Evolutionary conservation across 768 basidiomycete species (phyloP).

Genomic region (Phylloporus sp.): DNA sequence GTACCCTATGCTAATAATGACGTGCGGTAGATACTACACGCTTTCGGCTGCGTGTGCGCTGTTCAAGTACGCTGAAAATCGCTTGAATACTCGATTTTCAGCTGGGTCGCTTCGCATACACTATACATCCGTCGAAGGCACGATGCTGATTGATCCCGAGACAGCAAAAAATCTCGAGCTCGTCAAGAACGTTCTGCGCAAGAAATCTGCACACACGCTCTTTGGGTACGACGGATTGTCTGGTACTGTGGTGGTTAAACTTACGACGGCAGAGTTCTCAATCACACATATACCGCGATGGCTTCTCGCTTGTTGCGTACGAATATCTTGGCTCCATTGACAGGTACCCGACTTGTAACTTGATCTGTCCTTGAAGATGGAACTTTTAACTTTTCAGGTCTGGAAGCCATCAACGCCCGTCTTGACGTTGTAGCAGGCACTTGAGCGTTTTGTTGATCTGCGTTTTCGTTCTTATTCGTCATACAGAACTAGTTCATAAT

Average conservation of each 20-base stretch:
- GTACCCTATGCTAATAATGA: constrained; percentile 4
- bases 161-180: constrained; percentile 87
- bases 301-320: constrained; percentile 73
- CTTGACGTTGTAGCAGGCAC: constrained; percentile 83
- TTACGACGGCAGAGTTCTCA: constrained; percentile 47
- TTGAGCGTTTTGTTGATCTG: background rate
- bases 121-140: constrained; percentile 79
- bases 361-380: background rate
- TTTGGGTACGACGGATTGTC: constrained; percentile 52
- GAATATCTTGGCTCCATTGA: constrained; percentile 78
- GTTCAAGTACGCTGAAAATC: constrained; percentile 76
- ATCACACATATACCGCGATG: constrained; percentile 89
- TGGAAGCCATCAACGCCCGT: constrained; percentile 67
- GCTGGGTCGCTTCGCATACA: constrained; percentile 65
- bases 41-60: constrained; percentile 82
- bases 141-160: constrained; percentile 91
- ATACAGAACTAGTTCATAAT: constrained; percentile 64
- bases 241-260: background rate
- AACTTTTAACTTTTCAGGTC: constrained; percentile 2
- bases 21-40: constrained; percentile 67
- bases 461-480: constrained; percentile 1
- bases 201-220: constrained; percentile 68
- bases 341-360: constrained; percentile 38
- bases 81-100: constrained; percentile 67
- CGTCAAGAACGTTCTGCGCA: constrained; percentile 65